Conservation (phyloP, 2,329 filamentous ascomycete genomes). For the Trichoderma semiorbis region DNA sequence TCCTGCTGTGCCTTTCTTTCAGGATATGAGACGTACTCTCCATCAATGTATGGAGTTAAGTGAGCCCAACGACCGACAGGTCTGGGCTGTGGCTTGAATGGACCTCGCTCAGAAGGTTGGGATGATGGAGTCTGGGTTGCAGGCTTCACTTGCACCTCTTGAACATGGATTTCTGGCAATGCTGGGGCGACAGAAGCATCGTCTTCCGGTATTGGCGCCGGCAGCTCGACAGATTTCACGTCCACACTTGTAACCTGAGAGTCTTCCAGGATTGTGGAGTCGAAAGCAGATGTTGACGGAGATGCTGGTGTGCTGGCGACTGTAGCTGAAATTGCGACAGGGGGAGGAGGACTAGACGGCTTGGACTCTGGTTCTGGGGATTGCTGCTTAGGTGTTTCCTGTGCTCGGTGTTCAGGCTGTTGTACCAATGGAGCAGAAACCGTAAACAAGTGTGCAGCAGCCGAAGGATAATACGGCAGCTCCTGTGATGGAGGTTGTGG, state of each 20-base stretch:
- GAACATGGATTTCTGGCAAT: neutral
- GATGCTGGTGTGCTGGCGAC: neutral
- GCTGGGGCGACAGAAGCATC: neutral
- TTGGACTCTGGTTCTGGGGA: neutral
- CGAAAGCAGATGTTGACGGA: neutral
- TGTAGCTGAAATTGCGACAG: neutral
- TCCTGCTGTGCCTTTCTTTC: constrained; percentile 34
- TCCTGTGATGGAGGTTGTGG: neutral
- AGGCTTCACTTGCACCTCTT: neutral
- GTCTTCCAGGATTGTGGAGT: neutral
- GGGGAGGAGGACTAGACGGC: neutral
- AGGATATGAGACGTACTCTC: constrained; percentile 39
- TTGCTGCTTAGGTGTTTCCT: neutral
- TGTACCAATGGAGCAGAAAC: neutral
- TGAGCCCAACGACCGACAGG: constrained; percentile 36
- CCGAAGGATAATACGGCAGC: constrained; percentile 10
- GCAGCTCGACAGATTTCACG: neutral
- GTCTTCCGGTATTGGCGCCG: neutral
- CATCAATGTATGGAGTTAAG: constrained; percentile 40
- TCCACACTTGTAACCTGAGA: neutral
- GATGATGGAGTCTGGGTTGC: neutral
- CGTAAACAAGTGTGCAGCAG: constrained; percentile 2
- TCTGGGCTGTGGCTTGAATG: constrained; percentile 29
- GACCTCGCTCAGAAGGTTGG: constrained; percentile 7
- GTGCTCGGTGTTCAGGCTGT: neutral